Evolutionary conservation across 768 basidiomycete genomes (phyloP).

Genomic region (Lactarius akahatsu): DNA sequence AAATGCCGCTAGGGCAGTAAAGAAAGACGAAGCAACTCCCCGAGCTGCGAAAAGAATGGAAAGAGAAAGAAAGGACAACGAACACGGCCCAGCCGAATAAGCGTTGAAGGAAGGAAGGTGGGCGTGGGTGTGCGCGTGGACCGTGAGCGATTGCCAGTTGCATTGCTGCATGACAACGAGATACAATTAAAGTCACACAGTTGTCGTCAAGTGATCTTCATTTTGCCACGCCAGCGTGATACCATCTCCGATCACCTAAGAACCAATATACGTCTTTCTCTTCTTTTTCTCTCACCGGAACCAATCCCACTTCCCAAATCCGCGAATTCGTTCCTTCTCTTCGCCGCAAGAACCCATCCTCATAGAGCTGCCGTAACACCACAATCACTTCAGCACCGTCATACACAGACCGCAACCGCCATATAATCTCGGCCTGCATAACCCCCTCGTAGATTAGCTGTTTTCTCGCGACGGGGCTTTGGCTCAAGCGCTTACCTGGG

Average conservation of each 20-base stretch:
- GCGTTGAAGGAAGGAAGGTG: neutral
- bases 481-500: conserved; percentile 50
- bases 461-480: neutral
- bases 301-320: conserved; percentile 31
- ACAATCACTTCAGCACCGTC: conserved; percentile 74
- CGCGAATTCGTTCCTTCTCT: conserved; percentile 30
- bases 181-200: neutral
- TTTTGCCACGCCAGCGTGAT: conserved; percentile 46
- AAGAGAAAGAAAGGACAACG: conserved; percentile 20
- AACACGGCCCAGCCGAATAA: conserved; percentile 27
- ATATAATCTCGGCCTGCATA: conserved; percentile 62
- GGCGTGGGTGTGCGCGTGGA: neutral
- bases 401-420: conserved; percentile 69
- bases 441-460: conserved; percentile 5
- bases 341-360: conserved; percentile 50
- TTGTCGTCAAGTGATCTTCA: neutral
- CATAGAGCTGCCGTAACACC: conserved; percentile 51
- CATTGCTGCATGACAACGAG: neutral
- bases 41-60: conserved; percentile 23
- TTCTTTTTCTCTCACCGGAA: conserved; percentile 49
- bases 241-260: conserved; percentile 60
- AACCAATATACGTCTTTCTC: conserved; percentile 58
- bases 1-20: conserved; percentile 47
- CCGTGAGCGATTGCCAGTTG: neutral
- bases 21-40: conserved; percentile 33